phyloP scores from a whole-genome alignment of 2,329 filamentous ascomycete species.

The Cladophialophora carrionii region DNA sequence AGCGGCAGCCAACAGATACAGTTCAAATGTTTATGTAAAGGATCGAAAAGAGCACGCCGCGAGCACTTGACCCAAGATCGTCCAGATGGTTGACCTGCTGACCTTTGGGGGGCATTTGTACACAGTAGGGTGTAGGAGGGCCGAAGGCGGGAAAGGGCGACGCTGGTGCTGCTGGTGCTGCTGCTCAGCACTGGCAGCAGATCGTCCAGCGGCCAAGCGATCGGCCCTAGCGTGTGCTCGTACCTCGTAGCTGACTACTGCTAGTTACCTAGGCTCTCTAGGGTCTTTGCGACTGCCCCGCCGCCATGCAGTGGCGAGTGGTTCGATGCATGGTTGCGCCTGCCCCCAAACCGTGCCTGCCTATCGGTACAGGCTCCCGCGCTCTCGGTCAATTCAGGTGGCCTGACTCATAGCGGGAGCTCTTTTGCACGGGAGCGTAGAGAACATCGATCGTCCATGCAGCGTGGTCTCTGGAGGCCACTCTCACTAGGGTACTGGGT shows the following conservation, averaged over 20 bases:
- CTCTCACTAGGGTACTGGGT: too few species aligned
- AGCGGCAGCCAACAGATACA: slow-evolving; percentile 4
- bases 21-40: slow-evolving; percentile 14
- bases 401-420: neutral
- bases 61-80: slow-evolving; percentile 1
- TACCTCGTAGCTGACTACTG: neutral
- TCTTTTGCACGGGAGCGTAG: neutral
- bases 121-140: neutral
- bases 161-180: too few species aligned
- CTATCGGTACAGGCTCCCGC: neutral
- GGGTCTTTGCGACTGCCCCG: neutral
- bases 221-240: neutral
- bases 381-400: neutral
- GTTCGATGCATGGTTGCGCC: neutral
- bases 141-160: neutral
- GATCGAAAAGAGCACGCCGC: neutral
- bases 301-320: slow-evolving; percentile 1
- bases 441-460: neutral
- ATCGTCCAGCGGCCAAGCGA: neutral
- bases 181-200: neutral
- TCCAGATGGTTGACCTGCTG: neutral
- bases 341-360: neutral
- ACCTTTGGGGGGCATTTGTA: neutral
- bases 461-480: neutral
- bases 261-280: neutral